Evolutionary conservation across 2,329 filamentous ascomycete species (phyloP).

Genomic region (Aureobasidium namibiae): DNA sequence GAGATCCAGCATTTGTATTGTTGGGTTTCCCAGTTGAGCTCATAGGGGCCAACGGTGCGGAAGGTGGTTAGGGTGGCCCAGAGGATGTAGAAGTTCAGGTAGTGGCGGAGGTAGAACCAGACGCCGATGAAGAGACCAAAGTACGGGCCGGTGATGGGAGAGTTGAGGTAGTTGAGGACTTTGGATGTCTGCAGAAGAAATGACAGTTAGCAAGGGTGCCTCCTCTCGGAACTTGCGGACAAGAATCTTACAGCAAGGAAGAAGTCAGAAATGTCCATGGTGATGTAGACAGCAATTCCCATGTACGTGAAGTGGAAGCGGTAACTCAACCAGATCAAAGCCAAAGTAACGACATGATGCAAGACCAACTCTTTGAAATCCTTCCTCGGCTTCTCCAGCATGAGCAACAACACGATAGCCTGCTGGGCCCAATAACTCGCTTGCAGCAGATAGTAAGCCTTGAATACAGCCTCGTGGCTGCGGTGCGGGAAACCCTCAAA

Average conservation of each 20-base stretch:
- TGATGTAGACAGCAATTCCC: conserved; percentile 85
- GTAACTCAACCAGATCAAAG: conserved; percentile 79
- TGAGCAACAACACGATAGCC: conserved; percentile 75
- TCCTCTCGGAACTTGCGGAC: too few species aligned
- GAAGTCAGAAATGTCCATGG: conserved; percentile 90
- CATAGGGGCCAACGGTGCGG: conserved; percentile 63
- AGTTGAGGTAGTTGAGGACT: conserved; percentile 82
- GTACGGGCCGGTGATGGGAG: conserved; percentile 69
- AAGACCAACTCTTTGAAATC: conserved; percentile 90
- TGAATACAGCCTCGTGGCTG: conserved; percentile 72
- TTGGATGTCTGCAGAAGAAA: conserved; percentile 68
- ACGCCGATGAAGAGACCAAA: conserved; percentile 72
- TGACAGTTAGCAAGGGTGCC: too few species aligned
- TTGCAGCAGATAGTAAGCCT: conserved; percentile 93
- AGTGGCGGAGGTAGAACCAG: conserved; percentile 89
- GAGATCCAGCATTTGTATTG: conserved; percentile 70
- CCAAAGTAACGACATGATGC: conserved; percentile 83
- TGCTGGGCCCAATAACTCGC: conserved; percentile 95
- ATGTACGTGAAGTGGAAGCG: conserved; percentile 97
- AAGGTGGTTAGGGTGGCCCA: conserved; percentile 69
- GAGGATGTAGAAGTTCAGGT: conserved; percentile 70
- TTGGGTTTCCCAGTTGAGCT: conserved; percentile 65
- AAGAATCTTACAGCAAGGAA: conserved; percentile 71
- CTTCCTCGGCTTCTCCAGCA: conserved; percentile 87
- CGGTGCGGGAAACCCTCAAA: conserved; percentile 82